Conservation (phyloP, 805 yeast species). For the Yarrowia keelungensis region DNA sequence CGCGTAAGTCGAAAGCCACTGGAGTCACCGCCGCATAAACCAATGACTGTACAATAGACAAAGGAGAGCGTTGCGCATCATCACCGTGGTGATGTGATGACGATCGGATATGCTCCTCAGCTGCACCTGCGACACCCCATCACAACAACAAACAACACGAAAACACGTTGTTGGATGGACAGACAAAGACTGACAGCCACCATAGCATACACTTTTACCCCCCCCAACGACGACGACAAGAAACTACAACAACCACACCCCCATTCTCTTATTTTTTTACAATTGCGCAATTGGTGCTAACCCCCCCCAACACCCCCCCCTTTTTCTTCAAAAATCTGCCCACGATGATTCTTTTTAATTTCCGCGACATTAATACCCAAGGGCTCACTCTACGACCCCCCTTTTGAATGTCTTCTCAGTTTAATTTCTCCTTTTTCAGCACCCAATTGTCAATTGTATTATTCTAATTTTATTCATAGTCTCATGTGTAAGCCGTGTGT, state of each 20-base stretch:
- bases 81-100: too few relatives aligned
- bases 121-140: too few relatives aligned
- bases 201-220: too few relatives aligned
- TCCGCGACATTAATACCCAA: conserved; percentile 30
- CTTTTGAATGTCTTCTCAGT: conserved; percentile 6
- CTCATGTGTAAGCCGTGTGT: conserved; percentile 18
- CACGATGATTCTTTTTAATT: background rate
- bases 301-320: background rate
- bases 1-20: conserved; percentile 27
- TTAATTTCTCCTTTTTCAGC: conserved; percentile 12
- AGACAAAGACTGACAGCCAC: too few relatives aligned
- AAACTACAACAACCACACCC: background rate
- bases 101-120: too few relatives aligned
- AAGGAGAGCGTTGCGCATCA: too few relatives aligned
- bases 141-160: too few relatives aligned
- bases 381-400: background rate
- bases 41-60: conserved; percentile 8
- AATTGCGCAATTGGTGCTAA: conserved; percentile 15
- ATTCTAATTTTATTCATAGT: conserved; percentile 26
- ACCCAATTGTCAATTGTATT: conserved; percentile 22
- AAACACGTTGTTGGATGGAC: too few relatives aligned
- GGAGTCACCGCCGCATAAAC: conserved; percentile 31
- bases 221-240: background rate
- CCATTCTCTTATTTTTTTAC: background rate
- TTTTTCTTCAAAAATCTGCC: background rate